Percentiles rank a stretch among this genome's conserved stretches.
Conservation (phyloP, 1,284 basidiomycete species). For the Melampsora larici-populina region DNA sequence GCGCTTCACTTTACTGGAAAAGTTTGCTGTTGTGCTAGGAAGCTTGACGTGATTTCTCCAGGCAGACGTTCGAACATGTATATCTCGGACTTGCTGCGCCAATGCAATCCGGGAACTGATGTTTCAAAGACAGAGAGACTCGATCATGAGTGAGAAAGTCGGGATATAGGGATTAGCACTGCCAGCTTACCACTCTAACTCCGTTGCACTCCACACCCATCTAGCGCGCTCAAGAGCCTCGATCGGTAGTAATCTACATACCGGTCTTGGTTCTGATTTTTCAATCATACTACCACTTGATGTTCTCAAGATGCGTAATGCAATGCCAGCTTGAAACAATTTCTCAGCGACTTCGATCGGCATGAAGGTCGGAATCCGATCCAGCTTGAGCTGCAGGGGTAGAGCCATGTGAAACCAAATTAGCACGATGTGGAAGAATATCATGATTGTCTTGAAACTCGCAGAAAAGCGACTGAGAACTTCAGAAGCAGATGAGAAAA, state of each 20-base stretch:
- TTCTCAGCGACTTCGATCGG: slow-evolving; percentile 27
- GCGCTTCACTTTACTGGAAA: background rate
- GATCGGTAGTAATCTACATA: slow-evolving; percentile 23
- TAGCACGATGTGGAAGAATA: background rate
- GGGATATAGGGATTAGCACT: background rate
- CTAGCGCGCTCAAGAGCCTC: slow-evolving; percentile 17
- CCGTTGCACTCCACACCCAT: slow-evolving; percentile 32
- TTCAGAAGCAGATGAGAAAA: slow-evolving; percentile 4
- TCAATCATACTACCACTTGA: slow-evolving; percentile 5
- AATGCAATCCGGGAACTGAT: slow-evolving; percentile 7
- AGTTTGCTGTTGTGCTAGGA: background rate
- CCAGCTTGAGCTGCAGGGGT: slow-evolving; percentile 16
- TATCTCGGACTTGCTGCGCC: slow-evolving; percentile 4
- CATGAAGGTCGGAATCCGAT: slow-evolving; percentile 31
- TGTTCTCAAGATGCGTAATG: slow-evolving; percentile 32
- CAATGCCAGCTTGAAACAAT: slow-evolving; percentile 35
- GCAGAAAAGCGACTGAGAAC: background rate
- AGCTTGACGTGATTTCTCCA: slow-evolving; percentile 29
- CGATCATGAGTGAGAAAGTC: background rate
- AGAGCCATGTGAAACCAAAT: background rate
- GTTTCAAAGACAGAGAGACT: background rate
- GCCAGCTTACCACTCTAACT: slow-evolving; percentile 25
- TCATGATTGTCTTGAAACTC: background rate
- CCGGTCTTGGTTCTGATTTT: slow-evolving; percentile 10
- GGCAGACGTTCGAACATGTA: slow-evolving; percentile 28